Percentiles rank a stretch among this genome's conserved stretches.
Conservation (phyloP, 345 rosid species). For the Heritiera littoralis region DNA sequence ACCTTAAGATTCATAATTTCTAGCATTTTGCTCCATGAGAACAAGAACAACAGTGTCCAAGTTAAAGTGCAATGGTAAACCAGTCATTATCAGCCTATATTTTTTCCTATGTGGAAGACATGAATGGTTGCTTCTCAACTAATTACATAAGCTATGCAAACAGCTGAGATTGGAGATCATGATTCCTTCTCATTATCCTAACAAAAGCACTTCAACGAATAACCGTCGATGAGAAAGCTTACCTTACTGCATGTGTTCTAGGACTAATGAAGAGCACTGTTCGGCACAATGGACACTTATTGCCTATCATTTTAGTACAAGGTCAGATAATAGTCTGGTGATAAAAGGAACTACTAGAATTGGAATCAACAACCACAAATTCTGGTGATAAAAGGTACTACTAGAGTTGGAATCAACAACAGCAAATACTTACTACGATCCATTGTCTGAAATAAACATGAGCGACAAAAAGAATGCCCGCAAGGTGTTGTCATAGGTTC, state of each 20-base stretch:
- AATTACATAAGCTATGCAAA: slow-evolving; percentile 18
- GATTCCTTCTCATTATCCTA: slow-evolving; percentile 12
- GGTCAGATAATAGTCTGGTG: slow-evolving; percentile 19
- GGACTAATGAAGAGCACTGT: slow-evolving; percentile 84
- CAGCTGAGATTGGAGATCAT: background rate
- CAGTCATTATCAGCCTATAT: slow-evolving; percentile 3
- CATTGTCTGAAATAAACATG: slow-evolving; percentile 91
- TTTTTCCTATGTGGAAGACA: slow-evolving; percentile 12
- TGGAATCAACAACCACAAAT: slow-evolving; percentile 22
- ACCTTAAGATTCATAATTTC: background rate
- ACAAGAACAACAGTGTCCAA: background rate
- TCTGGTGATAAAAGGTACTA: slow-evolving; percentile 14
- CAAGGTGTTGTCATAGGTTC: slow-evolving; percentile 94
- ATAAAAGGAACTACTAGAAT: slow-evolving; percentile 16
- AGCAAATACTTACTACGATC: slow-evolving; percentile 65
- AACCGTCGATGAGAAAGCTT: slow-evolving; percentile 15
- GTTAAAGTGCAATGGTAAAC: background rate
- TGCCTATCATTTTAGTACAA: slow-evolving; percentile 51
- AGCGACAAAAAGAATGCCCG: slow-evolving; percentile 94
- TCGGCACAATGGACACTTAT: slow-evolving; percentile 94
- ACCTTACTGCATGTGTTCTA: slow-evolving; percentile 88
- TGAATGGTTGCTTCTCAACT: slow-evolving; percentile 14
- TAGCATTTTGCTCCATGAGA: background rate
- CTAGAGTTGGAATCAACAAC: slow-evolving; percentile 18
- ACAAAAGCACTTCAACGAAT: slow-evolving; percentile 8